Evolutionary conservation across 164 flowering plant species (phyloP).

Genomic region (Buxus sempervirens): DNA sequence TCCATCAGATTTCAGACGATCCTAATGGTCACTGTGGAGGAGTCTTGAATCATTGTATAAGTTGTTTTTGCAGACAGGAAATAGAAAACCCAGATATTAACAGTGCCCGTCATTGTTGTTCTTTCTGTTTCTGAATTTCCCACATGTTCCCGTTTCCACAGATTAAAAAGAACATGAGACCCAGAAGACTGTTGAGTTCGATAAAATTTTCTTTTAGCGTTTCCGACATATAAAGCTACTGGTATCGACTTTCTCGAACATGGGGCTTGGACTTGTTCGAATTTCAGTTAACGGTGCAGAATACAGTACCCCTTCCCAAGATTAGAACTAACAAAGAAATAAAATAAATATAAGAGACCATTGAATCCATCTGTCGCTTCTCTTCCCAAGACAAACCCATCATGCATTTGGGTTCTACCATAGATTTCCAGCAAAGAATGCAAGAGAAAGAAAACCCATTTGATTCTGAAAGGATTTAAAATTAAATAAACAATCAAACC

Average conservation of each 20-base stretch:
- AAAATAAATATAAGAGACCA: background rate
- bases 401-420: background rate
- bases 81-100: no score
- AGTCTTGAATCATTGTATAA: no score
- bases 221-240: background rate
- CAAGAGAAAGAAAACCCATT: background rate
- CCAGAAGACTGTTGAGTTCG: background rate
- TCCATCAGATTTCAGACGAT: no score
- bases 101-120: no score
- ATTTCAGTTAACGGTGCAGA: background rate
- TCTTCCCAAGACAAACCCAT: background rate
- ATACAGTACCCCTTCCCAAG: background rate
- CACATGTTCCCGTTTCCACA: constrained; percentile 11
- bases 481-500: no score
- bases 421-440: background rate
- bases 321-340: background rate
- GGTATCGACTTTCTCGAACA: constrained; percentile 6
- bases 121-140: constrained; percentile 2
- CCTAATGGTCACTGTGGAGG: no score
- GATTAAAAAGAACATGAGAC: background rate
- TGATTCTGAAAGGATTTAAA: background rate
- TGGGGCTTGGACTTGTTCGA: background rate
- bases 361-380: background rate
- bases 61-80: no score
- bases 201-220: no score